Base-by-base conservation (phyloP, 2,329 filamentous ascomycete genomes). In the Epichloe scottii region DNA sequence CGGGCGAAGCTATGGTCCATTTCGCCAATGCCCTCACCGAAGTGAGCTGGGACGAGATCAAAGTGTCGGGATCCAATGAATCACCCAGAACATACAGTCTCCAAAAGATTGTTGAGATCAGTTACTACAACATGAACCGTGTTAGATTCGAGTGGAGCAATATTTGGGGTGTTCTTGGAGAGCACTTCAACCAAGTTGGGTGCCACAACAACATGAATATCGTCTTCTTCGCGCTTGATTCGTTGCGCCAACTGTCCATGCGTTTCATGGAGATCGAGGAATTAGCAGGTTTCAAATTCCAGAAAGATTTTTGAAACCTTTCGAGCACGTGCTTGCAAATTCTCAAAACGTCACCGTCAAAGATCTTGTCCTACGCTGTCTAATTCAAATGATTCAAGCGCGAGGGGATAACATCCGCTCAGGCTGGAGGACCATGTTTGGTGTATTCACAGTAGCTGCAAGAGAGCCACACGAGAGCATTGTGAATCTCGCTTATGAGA, bases 401-500 rank as follows among this genome's bases (percentile, higher is more conserved):
- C 80, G 88, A 52, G 94, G 94, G 5, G 87, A 96, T 67, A 97
- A 97, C 59, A 98, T 99, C 62, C 84, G 91, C 49, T 96, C 90
- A 39, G 93, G 93, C 5, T 99, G 93, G 93, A 85, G 93, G 64
- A 97, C 94, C 19, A 98, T 99, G 91, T 97, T 99, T 68, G 93
- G 91, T 4, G 91, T 96, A 33, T 98, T 98, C 63, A 96, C 91
- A 1, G 89, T 97, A 38, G 93, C 94, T 30, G 93, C 94, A 17
- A 79, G 85, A 54, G 94, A 97, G 63, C 88, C 87, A 15, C 90
- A 95, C 63, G 93, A 98, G 72, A 85, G 83, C 55, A 96, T 99
- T 57, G 93, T 98, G 54, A 96, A 90, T 62, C 81, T 98, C 61
- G 90, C 94, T 0, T 98, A 94, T 63, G 93, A 98, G 61, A 95